Percentiles rank a stretch among this genome's conserved stretches.
phyloP scores from a whole-genome alignment of 495 filamentous ascomycete species.

The Trichoderma asperelloides region DNA sequence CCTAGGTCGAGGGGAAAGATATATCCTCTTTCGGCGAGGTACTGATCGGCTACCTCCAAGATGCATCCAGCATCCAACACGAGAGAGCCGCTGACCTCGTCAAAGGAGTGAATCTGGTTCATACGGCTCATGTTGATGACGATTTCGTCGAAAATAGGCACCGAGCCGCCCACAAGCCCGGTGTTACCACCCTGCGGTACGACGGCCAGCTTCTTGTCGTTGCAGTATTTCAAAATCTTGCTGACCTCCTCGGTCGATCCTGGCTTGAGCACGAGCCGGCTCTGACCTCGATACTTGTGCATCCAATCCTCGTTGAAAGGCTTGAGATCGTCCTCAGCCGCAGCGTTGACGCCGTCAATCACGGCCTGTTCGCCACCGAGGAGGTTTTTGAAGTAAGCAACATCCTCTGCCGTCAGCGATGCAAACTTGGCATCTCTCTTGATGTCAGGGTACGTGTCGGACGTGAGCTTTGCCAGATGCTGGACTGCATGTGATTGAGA shows the following conservation, averaged over 20 bases:
- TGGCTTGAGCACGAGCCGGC: conserved; percentile 79
- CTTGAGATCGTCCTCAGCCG: conserved; percentile 69
- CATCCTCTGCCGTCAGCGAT: conserved; percentile 63
- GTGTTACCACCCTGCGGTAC: conserved; percentile 98
- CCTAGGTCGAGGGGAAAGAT: conserved; percentile 94
- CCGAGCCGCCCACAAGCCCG: conserved; percentile 85
- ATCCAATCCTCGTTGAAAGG: conserved; percentile 98
- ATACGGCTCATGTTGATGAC: conserved; percentile 81
- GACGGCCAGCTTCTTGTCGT: conserved; percentile 79
- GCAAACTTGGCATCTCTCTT: conserved; percentile 68
- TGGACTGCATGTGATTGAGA: conserved; percentile 14
- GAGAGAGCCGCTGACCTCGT: conserved; percentile 82
- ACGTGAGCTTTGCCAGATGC: conserved; percentile 63
- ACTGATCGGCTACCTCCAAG: conserved; percentile 77
- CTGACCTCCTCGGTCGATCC: conserved; percentile 73
- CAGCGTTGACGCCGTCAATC: conserved; percentile 68
- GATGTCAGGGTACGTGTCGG: conserved; percentile 75
- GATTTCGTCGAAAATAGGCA: conserved; percentile 97
- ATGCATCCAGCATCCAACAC: conserved; percentile 88
- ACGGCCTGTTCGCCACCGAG: conserved; percentile 71
- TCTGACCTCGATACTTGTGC: conserved; percentile 93
- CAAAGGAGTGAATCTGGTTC: conserved; percentile 85
- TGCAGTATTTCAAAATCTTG: conserved; percentile 85
- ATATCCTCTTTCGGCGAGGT: conserved; percentile 66
- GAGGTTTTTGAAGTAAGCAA: conserved; percentile 66